Evolutionary conservation across 768 basidiomycete genomes (phyloP).

Genomic region (Kockovaella imperatae): DNA sequence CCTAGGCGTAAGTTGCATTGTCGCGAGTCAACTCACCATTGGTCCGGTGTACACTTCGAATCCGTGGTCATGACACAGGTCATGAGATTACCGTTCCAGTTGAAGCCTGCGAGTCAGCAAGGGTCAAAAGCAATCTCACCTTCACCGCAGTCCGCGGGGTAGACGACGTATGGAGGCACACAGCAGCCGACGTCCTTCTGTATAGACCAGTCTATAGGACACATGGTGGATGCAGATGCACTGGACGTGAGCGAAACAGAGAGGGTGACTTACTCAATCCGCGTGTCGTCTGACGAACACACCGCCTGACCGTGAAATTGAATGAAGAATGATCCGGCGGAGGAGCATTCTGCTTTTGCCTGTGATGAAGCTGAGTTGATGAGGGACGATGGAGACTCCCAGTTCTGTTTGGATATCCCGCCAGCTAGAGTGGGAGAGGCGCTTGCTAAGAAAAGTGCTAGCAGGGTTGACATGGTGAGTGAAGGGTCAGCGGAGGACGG

Average conservation of each 20-base stretch:
- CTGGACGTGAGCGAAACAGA: slow-evolving; percentile 1
- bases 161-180: slow-evolving; percentile 10
- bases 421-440: slow-evolving; percentile 10
- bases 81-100: slow-evolving; percentile 16
- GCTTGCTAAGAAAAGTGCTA: too few relatives aligned
- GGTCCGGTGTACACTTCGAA: slow-evolving; percentile 9
- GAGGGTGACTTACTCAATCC: slow-evolving; percentile 6
- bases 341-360: too few relatives aligned
- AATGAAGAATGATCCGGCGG: slow-evolving; percentile 20
- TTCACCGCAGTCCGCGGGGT: slow-evolving; percentile 30
- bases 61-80: slow-evolving; percentile 5
- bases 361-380: too few relatives aligned
- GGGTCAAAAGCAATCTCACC: slow-evolving; percentile 8
- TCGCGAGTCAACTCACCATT: slow-evolving; percentile 21
- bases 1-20: too few relatives aligned
- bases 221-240: slow-evolving; percentile 4
- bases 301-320: slow-evolving; percentile 6
- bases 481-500: too few relatives aligned
- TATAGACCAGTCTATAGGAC: slow-evolving; percentile 10
- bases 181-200: slow-evolving; percentile 8
- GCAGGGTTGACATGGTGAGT: slow-evolving; percentile 3
- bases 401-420: neutral
- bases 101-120: slow-evolving; percentile 6
- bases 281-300: slow-evolving; percentile 21
- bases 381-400: slow-evolving; percentile 6